Base-by-base conservation (phyloP, 2,329 filamentous ascomycete species). In the Arthroderma uncinatum region DNA sequence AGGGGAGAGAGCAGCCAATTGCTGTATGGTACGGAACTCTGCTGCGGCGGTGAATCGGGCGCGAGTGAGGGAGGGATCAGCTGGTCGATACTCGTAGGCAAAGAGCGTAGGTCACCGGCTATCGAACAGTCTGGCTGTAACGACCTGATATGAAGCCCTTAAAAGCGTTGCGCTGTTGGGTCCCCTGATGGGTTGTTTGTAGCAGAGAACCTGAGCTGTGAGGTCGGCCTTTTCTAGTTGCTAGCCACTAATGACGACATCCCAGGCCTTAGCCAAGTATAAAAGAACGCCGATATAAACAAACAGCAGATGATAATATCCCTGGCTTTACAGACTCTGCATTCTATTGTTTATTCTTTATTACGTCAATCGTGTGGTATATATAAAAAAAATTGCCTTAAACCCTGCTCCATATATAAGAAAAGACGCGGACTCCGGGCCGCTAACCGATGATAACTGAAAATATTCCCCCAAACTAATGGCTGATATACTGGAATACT, bases 401-500 rank as follows among this genome's bases (percentile, higher is more conserved):
- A 30, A n/a, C 14, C 25, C 33, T 25, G 47, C 47, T 50, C 47
- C 25, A 50, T 33, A 50, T 25, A 30, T 33, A 50, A 16, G 19
- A 47, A 47, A 28, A 28, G 23, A 47, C 23, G 16, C 8, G 39
- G 30, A 50, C 37, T 8, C 21, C 57, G 10, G 40, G 33, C 28
- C 10, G 28, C 25, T 28, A 30, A 30, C 34, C 14, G 8, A 25
- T 37, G n/a, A 19, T 16, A 33, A 33, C 25, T 8, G 14, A 19
- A 50, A 21, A 56, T 19, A 16, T 28, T 5, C 16, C 1, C 53
- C 36, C 42, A 14, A 40, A 57, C 72, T 61, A 87, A 74, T 97
- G 93, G 63, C 91, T 96, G 67, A 98, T 97, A 73, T 97, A 98
- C 78, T 98, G 93, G 70, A 98, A 98, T 34, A 97, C 90, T 9